Percentiles rank a stretch among this genome's conserved stretches.
Conservation (phyloP, 257 asterid species). For the Plantago elongata region DNA sequence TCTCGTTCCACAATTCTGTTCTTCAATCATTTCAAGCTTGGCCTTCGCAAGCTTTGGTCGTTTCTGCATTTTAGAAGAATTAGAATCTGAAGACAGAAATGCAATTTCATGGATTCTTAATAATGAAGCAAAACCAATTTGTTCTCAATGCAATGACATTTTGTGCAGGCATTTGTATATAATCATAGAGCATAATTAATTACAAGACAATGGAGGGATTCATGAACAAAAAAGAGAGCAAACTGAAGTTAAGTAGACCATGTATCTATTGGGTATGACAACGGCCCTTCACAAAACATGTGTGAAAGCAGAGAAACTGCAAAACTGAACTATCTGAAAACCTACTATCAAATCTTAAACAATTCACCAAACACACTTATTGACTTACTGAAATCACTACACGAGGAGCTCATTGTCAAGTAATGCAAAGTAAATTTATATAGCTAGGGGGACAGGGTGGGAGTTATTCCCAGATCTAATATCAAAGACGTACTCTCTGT, state of each 20-base stretch:
- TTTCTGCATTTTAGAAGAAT: conserved; percentile 36
- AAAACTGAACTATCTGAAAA: not conserved
- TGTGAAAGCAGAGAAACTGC: not conserved
- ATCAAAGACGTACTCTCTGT: conserved; percentile 30
- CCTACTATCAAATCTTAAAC: not conserved
- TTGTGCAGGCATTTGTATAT: not conserved
- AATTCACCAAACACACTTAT: not conserved
- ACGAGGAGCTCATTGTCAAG: not conserved
- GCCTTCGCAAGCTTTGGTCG: conserved; percentile 31
- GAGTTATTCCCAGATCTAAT: too few relatives aligned
- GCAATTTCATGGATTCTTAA: not conserved
- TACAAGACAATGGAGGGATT: too few relatives aligned
- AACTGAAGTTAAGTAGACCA: too few relatives aligned
- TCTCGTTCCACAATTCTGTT: conserved; percentile 20
- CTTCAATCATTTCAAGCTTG: conserved; percentile 25
- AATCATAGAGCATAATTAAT: not conserved
- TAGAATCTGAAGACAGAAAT: conserved; percentile 4
- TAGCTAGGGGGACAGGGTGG: not conserved
- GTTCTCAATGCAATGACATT: not conserved
- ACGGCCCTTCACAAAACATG: too few relatives aligned
- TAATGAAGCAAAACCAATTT: not conserved
- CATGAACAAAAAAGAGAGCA: too few relatives aligned
- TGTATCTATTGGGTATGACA: too few relatives aligned
- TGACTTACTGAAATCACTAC: not conserved
- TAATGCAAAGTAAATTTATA: not conserved